phyloP scores from a whole-genome alignment of 2,329 filamentous ascomycete genomes.

The Xylariales sp. region DNA sequence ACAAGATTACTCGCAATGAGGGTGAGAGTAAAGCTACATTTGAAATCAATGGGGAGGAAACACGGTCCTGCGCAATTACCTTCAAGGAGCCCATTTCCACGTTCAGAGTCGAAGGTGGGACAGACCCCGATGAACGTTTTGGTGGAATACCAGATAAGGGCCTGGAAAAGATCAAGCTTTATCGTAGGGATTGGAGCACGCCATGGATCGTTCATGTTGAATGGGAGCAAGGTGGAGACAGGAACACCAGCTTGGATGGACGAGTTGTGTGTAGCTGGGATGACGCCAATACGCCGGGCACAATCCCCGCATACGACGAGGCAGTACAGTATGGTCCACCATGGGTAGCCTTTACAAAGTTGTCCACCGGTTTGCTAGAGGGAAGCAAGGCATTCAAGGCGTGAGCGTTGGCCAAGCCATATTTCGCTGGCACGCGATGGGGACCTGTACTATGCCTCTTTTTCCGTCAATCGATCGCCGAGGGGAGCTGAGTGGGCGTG shows the following conservation, averaged over 20 bases:
- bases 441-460: not conserved
- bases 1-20: slow-evolving; percentile 64
- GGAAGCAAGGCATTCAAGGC: slow-evolving; percentile 75
- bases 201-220: slow-evolving; percentile 80
- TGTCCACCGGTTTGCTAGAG: slow-evolving; percentile 82
- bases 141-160: slow-evolving; percentile 71
- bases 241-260: slow-evolving; percentile 64
- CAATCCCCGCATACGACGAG: slow-evolving; percentile 88
- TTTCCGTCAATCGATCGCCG: not conserved
- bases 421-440: not conserved
- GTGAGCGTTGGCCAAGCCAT: slow-evolving; percentile 5
- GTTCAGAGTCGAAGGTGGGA: slow-evolving; percentile 72
- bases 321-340: slow-evolving; percentile 77
- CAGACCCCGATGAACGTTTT: slow-evolving; percentile 72
- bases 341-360: slow-evolving; percentile 84
- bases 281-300: slow-evolving; percentile 77
- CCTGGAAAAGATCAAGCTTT: slow-evolving; percentile 77
- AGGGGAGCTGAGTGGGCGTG: not conserved
- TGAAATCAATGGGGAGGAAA: slow-evolving; percentile 77
- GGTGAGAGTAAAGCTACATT: slow-evolving; percentile 67
- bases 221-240: slow-evolving; percentile 62
- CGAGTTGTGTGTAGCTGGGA: slow-evolving; percentile 85
- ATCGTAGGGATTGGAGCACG: slow-evolving; percentile 82
- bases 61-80: slow-evolving; percentile 79
- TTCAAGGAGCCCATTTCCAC: slow-evolving; percentile 75